Evolutionary conservation across 2,329 filamentous ascomycete genomes (phyloP).

Genomic region (Gaeumannomyces tritici): DNA sequence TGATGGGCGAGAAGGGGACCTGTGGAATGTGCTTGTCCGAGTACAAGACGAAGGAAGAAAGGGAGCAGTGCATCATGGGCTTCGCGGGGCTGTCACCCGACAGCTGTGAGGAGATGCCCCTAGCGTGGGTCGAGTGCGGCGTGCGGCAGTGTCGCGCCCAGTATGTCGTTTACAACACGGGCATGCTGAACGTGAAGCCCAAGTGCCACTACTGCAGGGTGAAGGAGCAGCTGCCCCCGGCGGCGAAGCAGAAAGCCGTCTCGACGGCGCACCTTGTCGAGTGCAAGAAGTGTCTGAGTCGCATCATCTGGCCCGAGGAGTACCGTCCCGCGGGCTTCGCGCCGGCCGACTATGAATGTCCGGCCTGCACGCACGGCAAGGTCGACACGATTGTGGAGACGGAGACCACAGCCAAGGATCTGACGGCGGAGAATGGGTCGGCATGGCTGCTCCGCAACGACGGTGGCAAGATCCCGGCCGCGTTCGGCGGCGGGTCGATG

Average conservation of each 20-base stretch:
- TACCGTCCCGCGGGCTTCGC: slow-evolving; percentile 28
- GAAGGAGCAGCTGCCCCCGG: background rate
- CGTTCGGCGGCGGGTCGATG: slow-evolving; percentile 28
- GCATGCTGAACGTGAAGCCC: slow-evolving; percentile 28
- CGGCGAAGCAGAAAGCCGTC: slow-evolving; percentile 6
- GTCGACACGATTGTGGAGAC: slow-evolving; percentile 23
- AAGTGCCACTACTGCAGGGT: slow-evolving; percentile 39
- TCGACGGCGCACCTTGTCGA: slow-evolving; percentile 19
- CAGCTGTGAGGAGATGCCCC: slow-evolving; percentile 20
- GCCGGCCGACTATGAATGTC: slow-evolving; percentile 25
- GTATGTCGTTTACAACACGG: slow-evolving; percentile 37
- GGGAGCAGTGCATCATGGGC: slow-evolving; percentile 11
- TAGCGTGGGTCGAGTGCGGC: slow-evolving; percentile 37
- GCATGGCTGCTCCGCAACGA: slow-evolving; percentile 34
- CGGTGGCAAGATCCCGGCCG: slow-evolving; percentile 20
- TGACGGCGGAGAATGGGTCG: slow-evolving; percentile 29
- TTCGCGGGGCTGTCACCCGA: slow-evolving; percentile 19
- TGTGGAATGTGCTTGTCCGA: slow-evolving; percentile 30
- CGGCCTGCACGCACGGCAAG: slow-evolving; percentile 24
- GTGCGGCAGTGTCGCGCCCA: slow-evolving; percentile 32
- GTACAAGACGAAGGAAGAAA: slow-evolving; percentile 14
- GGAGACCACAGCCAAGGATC: slow-evolving; percentile 24
- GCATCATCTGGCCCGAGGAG: slow-evolving; percentile 34
- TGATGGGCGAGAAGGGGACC: slow-evolving; percentile 28
- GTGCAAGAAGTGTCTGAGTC: slow-evolving; percentile 32